Evolutionary conservation across 768 basidiomycete genomes (phyloP).

Genomic region (Coprinellus micaceus): DNA sequence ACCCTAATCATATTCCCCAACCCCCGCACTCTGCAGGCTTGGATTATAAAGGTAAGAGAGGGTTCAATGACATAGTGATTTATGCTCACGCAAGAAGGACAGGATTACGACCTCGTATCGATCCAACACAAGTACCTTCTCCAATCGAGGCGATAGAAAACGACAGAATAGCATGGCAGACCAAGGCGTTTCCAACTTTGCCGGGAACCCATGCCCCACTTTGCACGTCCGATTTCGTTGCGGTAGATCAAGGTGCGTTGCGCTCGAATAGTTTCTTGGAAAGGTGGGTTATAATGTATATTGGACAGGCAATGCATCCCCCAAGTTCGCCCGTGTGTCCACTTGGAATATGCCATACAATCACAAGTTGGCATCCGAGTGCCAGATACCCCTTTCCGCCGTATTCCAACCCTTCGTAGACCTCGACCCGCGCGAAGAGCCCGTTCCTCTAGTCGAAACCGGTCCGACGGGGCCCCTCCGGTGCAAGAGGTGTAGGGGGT

Average conservation of each 20-base stretch:
- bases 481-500: slow-evolving; percentile 81
- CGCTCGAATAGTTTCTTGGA: background rate
- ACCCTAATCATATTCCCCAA: slow-evolving; percentile 56
- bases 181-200: slow-evolving; percentile 58
- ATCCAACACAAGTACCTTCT: slow-evolving; percentile 89
- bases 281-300: no score
- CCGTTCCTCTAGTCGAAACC: slow-evolving; percentile 72
- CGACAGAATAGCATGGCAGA: slow-evolving; percentile 78
- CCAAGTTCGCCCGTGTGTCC: slow-evolving; percentile 84
- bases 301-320: slow-evolving; percentile 75
- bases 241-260: slow-evolving; percentile 79
- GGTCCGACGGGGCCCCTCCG: slow-evolving; percentile 74
- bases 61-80: background rate
- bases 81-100: slow-evolving; percentile 8
- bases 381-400: slow-evolving; percentile 80
- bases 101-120: slow-evolving; percentile 82
- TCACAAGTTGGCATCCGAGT: slow-evolving; percentile 73
- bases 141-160: slow-evolving; percentile 73
- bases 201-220: slow-evolving; percentile 67
- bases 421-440: slow-evolving; percentile 72
- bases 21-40: slow-evolving; percentile 68
- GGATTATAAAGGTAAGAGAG: slow-evolving; percentile 40
- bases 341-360: slow-evolving; percentile 87
- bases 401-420: slow-evolving; percentile 90
- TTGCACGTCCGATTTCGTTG: slow-evolving; percentile 81